phyloP scores from a whole-genome alignment of 2,329 filamentous ascomycete genomes.

The Rhynchosporium graminicola region DNA sequence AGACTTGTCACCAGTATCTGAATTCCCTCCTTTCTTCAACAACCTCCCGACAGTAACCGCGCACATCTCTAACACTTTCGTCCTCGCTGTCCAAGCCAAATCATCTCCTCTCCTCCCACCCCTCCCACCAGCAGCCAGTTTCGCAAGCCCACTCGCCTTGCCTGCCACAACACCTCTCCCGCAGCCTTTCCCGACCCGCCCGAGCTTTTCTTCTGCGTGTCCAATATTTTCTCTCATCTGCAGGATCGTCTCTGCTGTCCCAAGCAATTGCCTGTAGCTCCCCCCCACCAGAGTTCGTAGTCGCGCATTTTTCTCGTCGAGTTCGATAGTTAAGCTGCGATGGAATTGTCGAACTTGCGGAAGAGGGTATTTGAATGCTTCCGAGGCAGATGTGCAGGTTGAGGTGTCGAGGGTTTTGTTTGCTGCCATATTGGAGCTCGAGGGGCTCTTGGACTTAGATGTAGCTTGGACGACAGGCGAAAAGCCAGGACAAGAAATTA shows the following conservation, averaged over 20 bases:
- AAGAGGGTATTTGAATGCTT: conserved; percentile 52
- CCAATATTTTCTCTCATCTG: conserved; percentile 81
- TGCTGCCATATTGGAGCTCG: conserved; percentile 27
- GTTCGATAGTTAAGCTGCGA: conserved; percentile 57
- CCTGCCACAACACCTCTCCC: conserved; percentile 69
- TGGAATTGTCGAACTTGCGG: conserved; percentile 66
- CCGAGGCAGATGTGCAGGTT: conserved; percentile 44
- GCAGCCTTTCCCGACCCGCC: conserved; percentile 73
- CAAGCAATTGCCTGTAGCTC: conserved; percentile 84
- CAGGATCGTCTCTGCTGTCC: conserved; percentile 92
- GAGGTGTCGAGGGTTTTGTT: conserved; percentile 54
- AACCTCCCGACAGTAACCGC: conserved; percentile 51
- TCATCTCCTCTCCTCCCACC: conserved; percentile 35
- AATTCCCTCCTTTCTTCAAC: conserved; percentile 44
- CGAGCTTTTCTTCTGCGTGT: conserved; percentile 69
- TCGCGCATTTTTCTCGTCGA: conserved; percentile 63
- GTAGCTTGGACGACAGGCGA: neutral
- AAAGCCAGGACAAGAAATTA: neutral
- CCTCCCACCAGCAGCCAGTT: conserved; percentile 44
- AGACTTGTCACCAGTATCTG: conserved; percentile 32
- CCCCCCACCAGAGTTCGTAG: conserved; percentile 64
- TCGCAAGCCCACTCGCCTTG: conserved; percentile 60
- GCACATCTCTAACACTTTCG: conserved; percentile 55
- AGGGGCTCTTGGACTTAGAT: neutral
- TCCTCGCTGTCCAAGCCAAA: conserved; percentile 43